Evolutionary conservation across 305 asterid species (phyloP).

Genomic region (Plantago coronopus): DNA sequence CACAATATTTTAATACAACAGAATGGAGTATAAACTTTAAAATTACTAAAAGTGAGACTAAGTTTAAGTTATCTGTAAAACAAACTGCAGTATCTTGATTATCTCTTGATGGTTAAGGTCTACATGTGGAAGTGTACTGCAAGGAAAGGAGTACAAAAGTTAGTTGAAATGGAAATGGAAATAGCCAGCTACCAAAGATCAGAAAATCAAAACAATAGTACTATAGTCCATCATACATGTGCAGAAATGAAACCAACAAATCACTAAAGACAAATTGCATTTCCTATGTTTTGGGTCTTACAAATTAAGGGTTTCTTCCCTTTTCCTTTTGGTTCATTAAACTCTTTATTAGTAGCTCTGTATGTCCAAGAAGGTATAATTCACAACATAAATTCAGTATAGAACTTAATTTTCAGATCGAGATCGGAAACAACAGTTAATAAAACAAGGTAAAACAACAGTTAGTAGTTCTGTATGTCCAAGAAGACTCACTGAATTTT

Average conservation of each 20-base stretch:
- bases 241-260: not conserved
- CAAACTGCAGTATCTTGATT: no score
- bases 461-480: no score
- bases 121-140: slow-evolving; percentile 42
- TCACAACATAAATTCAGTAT: no score
- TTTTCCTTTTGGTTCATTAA: no score
- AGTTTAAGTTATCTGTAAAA: not conserved
- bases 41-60: not conserved
- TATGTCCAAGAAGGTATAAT: no score
- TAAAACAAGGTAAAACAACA: no score
- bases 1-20: not conserved
- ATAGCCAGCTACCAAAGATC: slow-evolving; percentile 11
- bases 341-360: no score
- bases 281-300: not conserved
- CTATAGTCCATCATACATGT: slow-evolving; percentile 32
- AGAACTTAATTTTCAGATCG: no score
- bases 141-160: slow-evolving; percentile 18
- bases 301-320: not conserved
- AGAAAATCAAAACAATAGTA: not conserved
- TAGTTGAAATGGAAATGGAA: slow-evolving; percentile 35
- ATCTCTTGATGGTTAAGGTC: slow-evolving; percentile 24
- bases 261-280: no score
- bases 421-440: no score
- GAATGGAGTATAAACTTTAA: no score
- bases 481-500: no score